These are phyloP conservation scores for Paecilomyces sp. DNA, from an alignment of 2,329 filamentous ascomycete species.

Conservation along the genomic window DNA sequence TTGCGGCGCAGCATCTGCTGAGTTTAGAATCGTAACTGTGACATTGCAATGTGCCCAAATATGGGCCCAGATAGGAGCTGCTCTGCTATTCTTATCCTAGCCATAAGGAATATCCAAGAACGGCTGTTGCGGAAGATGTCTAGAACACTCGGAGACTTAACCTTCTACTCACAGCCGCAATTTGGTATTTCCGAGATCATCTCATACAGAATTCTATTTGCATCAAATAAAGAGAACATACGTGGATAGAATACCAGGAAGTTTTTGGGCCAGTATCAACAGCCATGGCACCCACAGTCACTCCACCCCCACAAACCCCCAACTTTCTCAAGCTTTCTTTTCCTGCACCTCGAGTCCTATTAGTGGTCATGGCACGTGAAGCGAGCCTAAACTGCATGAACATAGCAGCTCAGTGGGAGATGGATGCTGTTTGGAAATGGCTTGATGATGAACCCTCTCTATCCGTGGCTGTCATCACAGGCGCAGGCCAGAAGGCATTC, in stretches of 20 bases:
- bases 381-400: conserved; percentile 37
- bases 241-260: neutral
- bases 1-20: neutral
- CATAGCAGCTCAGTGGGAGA: conserved; percentile 33
- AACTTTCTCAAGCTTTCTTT: conserved; percentile 1
- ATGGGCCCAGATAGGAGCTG: neutral
- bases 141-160: neutral
- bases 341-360: conserved; percentile 19
- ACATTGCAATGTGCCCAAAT: neutral
- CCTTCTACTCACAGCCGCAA: neutral
- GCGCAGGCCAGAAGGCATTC: conserved; percentile 53
- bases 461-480: conserved; percentile 58
- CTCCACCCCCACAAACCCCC: neutral
- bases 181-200: neutral
- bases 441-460: conserved; percentile 57
- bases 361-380: conserved; percentile 36
- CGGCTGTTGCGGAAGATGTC: neutral
- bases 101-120: neutral
- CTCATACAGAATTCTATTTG: neutral
- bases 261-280: neutral
- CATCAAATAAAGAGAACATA: neutral
- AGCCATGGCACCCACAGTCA: neutral
- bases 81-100: neutral
- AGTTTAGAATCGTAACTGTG: neutral
- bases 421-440: conserved; percentile 48